A percentile compares a stretch with the other conserved stretches of the same genome.
phyloP scores from a whole-genome alignment of 768 basidiomycete species.

The Termitomyces eurrhizus region DNA sequence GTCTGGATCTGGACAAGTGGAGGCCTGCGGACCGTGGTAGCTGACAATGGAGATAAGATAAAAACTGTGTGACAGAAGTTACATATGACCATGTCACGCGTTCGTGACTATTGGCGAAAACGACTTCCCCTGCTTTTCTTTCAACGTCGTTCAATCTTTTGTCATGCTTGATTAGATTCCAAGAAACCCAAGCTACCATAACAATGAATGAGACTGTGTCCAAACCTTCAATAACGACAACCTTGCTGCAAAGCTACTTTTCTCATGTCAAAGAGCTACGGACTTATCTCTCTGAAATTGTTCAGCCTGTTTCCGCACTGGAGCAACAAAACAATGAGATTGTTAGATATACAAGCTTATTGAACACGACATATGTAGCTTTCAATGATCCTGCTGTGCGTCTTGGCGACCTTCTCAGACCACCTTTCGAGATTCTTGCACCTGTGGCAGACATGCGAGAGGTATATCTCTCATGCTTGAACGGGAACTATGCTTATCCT shows the following conservation, averaged over 20 bases:
- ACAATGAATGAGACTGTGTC: neutral
- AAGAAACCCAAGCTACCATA: neutral
- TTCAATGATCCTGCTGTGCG: slow-evolving; percentile 17
- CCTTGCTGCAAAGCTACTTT: slow-evolving; percentile 43
- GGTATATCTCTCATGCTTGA: slow-evolving; percentile 23
- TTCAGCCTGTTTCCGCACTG: slow-evolving; percentile 19
- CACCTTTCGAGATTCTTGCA: slow-evolving; percentile 25
- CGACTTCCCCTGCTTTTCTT: no score
- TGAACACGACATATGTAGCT: slow-evolving; percentile 48
- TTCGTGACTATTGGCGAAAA: slow-evolving; percentile 5
- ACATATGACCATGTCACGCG: slow-evolving; percentile 9
- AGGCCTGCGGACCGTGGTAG: neutral
- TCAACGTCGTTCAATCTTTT: neutral
- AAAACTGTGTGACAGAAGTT: neutral
- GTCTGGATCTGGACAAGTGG: neutral
- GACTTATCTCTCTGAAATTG: slow-evolving; percentile 35
- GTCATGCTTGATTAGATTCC: neutral
- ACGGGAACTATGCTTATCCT: neutral
- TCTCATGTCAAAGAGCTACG: slow-evolving; percentile 33
- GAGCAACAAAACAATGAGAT: slow-evolving; percentile 22
- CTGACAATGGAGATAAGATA: neutral
- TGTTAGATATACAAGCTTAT: slow-evolving; percentile 27
- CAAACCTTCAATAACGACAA: slow-evolving; percentile 13
- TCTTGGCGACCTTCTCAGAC: slow-evolving; percentile 8
- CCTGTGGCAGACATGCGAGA: slow-evolving; percentile 53